Base-by-base conservation (phyloP, 2,329 filamentous ascomycete species). In the Paracamarosporium sp. region DNA sequence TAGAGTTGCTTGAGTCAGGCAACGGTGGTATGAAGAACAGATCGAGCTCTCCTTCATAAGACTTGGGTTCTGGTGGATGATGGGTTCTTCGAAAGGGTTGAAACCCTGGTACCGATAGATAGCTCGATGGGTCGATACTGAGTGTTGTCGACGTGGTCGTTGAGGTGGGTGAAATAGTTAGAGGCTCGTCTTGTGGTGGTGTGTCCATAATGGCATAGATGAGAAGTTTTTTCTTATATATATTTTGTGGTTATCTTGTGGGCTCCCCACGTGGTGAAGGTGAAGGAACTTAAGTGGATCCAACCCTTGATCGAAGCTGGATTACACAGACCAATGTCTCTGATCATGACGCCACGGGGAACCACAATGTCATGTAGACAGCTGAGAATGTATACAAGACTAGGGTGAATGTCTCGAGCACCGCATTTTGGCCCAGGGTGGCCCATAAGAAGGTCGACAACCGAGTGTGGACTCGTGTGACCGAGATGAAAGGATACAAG, bases 301-400 rank as follows among this genome's bases (percentile, higher is more conserved):
- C 43, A 24, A 15, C 41, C 53, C 31, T 50, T 43, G 43, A 55
- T 27, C 24, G 31, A 52, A 33, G 27, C 51, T 20, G 56, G 55
- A 22, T 24, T 27, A 40, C 47, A 50, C 25, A 43, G 43, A 50
- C 54, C 24, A 46, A 22, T 53, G 20, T 44, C 15, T 27, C 36
- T 46, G 53, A 53, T 38, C 46, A 35, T 50, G 17, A 24, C 36
- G 56, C 55, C 56, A 31, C 46, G 59, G 56, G 61, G 65, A 60
- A 66, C 66, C 61, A 70, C 62, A 62, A 38, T 40, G 57, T 60
- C 59, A 60, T 61, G 55, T 52, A 47, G 30, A 22, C 40, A 36
- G 50, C 51, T 24, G 35, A 33, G 40, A 9, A 13, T 52, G 44
- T 6, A 24, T 8, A 22, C 20, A 28, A 25, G 44, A 25, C 15